Evolutionary conservation across 2,329 filamentous ascomycete species (phyloP), one percentile per base, ranked within the genome.

Genomic region (Seiridium cupressi): DNA sequence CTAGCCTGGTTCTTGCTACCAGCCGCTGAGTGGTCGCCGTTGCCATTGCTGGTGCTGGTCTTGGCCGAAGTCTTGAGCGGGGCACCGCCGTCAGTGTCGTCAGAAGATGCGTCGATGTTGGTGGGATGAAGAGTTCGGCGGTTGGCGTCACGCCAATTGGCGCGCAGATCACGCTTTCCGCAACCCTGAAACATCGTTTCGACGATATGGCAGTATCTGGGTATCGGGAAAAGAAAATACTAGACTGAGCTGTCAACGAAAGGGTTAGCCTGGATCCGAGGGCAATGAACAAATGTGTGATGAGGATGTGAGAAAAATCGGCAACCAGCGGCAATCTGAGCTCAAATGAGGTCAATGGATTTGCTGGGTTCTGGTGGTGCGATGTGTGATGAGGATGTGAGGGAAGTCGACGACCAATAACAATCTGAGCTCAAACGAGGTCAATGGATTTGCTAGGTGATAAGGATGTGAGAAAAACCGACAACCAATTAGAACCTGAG

Each of bases 81-180:
- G 36, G 61, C 63, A 35, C 63, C 64, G 38, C 62, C 61, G 42
- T 58, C 61, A 7, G 49, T 46, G 3, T 55, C 57, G 46, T 60
- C 58, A 35, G 47, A 55, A 10, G 35, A 18, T 8, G 8, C 11
- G 11, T 38, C 31, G 11, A 18, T 13, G 13, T n/a, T 36, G 34
- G 32, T 38, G 11, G 31, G 51, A 26, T 26, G 8, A 36, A 18
- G 9, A 10, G 13, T 54, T n/a, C 32, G 8, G 5, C 5, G 44
- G 4, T 18, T 18, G 5, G 13, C 5, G 1, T 32, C n/a, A 31
- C 47, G 47, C 47, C 47, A 49, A 4, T 26, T 5, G 32, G n/a
- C 26, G 18, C 32, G n/a, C n/a, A 49, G n/a, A 10, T 26, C 47
- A 49, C 47, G 47, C 26, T 49, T 49, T 2, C 47, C 47, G 26